Conservation (phyloP, 176 grass and related monocot genomes). For the Eremochloa ophiuroides region DNA sequence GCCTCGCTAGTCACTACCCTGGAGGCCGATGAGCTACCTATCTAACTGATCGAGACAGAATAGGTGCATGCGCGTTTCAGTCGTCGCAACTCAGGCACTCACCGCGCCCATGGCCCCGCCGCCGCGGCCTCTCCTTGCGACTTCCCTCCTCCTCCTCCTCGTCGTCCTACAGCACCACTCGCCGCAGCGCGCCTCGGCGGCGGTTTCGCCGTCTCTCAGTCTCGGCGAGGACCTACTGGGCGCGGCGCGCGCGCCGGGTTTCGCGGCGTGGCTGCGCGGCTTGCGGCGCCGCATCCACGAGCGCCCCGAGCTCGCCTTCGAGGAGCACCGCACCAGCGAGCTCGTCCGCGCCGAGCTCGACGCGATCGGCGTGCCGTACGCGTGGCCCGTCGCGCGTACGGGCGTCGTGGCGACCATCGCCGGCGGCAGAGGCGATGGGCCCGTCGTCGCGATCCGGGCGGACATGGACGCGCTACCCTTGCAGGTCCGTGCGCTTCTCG, state of each 20-base stretch:
- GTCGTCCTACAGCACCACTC: not conserved
- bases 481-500: slow-evolving; percentile 18
- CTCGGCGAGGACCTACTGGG: slow-evolving; percentile 11
- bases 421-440: slow-evolving; percentile 2
- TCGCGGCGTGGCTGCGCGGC: slow-evolving; percentile 42
- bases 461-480: slow-evolving; percentile 79
- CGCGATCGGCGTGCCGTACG: slow-evolving; percentile 37
- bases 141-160: not conserved
- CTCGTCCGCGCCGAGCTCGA: slow-evolving; percentile 61
- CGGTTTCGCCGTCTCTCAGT: not conserved
- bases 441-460: slow-evolving; percentile 49
- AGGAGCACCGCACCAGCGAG: slow-evolving; percentile 54
- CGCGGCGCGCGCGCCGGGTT: slow-evolving; percentile 22
- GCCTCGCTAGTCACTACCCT: no score
- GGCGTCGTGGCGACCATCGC: slow-evolving; percentile 51
- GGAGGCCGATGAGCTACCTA: not conserved
- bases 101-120: not conserved
- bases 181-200: not conserved
- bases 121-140: not conserved
- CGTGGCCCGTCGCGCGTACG: slow-evolving; percentile 52
- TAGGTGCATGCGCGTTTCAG: not conserved
- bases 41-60: not conserved
- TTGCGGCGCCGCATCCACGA: slow-evolving; percentile 50
- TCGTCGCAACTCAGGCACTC: not conserved
- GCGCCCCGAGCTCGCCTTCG: slow-evolving; percentile 59